Base-by-base conservation (phyloP, 1,284 basidiomycete genomes). In the Meripilus lineatus region DNA sequence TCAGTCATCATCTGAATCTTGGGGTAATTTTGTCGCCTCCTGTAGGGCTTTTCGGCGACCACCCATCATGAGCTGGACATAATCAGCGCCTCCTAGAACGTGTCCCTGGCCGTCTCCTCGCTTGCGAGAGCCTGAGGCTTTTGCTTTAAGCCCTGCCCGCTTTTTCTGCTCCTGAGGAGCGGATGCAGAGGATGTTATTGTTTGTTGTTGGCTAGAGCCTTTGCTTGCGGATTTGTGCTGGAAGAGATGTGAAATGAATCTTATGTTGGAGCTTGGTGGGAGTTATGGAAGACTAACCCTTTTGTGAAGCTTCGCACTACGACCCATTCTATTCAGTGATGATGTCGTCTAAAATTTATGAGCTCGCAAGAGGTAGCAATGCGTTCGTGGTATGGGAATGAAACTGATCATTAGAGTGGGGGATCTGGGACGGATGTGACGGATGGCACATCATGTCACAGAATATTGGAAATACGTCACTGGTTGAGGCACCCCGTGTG, bases 41-140 rank as follows among this genome's bases (percentile, higher is more conserved):
- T 73, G 69, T 40, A 64, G 70, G 17, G 79, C 83, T 57, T 72
- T 81, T 51, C 71, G 69, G 50, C 85, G 65, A 8, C 84, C 71
- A n/a, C 85, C 84, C 70, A 81, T 71, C 70, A 85, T 69, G 49
- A 89, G 57, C 5, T 74, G 69, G 35, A 89, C 79, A 55, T 89
- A 89, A 62, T 89, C 86, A 25, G 80, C 85, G 23, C 75, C 84
- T n/a, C 82, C 83, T 32, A 88, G 66, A 2, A 88, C 71, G 43
- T 68, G 72, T 1, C 61, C 69, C 8, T 63, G 61, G 24, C 51
- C 58, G n/a, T 56, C 52, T 32, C 52, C 51, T 14, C 52, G 48
- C 45, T 50, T 52, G n/a, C n/a, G n/a, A n/a, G n/a, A n/a, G n/a
- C n/a, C n/a, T n/a, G 52, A 46, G 24, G 63, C 50, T 40, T 64